These are phyloP conservation scores for Puccinia hordei DNA, from an alignment of 1,284 basidiomycete genomes.

Conservation along the genomic window DNA sequence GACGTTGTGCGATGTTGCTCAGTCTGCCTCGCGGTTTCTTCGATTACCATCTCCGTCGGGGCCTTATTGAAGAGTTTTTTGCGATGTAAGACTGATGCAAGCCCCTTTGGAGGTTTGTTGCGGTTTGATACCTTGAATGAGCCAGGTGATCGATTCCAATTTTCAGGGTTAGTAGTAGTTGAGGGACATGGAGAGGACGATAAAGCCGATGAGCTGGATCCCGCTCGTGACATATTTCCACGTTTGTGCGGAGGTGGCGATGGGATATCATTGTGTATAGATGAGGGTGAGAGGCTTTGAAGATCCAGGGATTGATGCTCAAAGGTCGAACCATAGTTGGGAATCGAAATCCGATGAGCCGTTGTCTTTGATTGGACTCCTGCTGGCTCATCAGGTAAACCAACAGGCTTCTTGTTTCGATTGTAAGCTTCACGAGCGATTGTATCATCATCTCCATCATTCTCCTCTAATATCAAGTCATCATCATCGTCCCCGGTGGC, in stretches of 20 bases:
- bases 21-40: background rate
- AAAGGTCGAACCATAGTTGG: conserved; percentile 32
- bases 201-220: background rate
- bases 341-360: conserved; percentile 6
- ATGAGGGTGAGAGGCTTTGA: conserved; percentile 30
- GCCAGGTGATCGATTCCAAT: background rate
- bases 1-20: background rate
- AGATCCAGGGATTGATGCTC: conserved; percentile 44
- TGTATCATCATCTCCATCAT: conserved; percentile 49
- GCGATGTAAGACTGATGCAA: conserved; percentile 22
- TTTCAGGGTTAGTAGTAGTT: background rate
- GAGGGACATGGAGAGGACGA: background rate
- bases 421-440: conserved; percentile 44
- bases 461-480: conserved; percentile 44
- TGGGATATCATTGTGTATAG: background rate
- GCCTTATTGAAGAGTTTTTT: background rate
- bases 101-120: conserved; percentile 2
- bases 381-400: conserved; percentile 40
- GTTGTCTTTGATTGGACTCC: background rate
- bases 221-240: background rate
- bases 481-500: conserved; percentile 30
- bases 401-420: conserved; percentile 13
- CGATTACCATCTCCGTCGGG: background rate
- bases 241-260: conserved; percentile 7
- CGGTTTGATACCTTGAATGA: conserved; percentile 18